Evolutionary conservation across 805 yeast species (phyloP), one percentile per base, ranked within the genome.

Genomic region (Clavispora asparagi): DNA sequence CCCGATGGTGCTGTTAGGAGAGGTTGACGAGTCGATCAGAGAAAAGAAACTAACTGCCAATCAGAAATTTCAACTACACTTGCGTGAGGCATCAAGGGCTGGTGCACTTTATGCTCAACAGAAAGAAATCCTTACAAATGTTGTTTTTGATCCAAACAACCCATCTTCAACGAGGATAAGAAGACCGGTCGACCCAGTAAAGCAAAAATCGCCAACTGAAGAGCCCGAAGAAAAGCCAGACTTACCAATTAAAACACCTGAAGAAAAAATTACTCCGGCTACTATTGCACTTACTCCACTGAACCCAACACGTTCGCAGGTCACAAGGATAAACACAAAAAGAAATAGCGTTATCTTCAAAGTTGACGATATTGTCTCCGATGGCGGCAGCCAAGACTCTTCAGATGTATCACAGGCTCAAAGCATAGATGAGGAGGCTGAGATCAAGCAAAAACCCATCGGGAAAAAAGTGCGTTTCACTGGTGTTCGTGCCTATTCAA

Each of bases 401-500:
- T 10, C 23, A 1, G 25, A 33, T 7, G 19, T 3, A 16, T 33
- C 37, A 17, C 37, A 17, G 25, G 6, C 13, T 1, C 25, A 14
- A 11, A 33, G 37, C 13, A 33, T 33, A 9, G 16, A 23, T 11
- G 37, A 17, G 5, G 37, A 33, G 6, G 13, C 13, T 2, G 37
- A 33, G n/a, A 32, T 7, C 12, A 17, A 30, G 32, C 13, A 33
- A 16, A 16, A 33, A 19, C 5, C 16, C 5, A 39, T 44, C 2
- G 43, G 60, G 2, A 78, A 76, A 50, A 76, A 65, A 50, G 83
- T 79, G 10, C 57, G 83, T 29, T 79, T 79, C 50, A 63, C 63
- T 5, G 83, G 82, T 0, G 82, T 79, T 6, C 70, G 77, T 1
- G 76, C 70, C 42, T 79, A 76, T 46, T 56, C 71, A 2, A 78